Evolutionary conservation across 2,329 filamentous ascomycete genomes (phyloP).

Genomic region (Cercospora sesami): DNA sequence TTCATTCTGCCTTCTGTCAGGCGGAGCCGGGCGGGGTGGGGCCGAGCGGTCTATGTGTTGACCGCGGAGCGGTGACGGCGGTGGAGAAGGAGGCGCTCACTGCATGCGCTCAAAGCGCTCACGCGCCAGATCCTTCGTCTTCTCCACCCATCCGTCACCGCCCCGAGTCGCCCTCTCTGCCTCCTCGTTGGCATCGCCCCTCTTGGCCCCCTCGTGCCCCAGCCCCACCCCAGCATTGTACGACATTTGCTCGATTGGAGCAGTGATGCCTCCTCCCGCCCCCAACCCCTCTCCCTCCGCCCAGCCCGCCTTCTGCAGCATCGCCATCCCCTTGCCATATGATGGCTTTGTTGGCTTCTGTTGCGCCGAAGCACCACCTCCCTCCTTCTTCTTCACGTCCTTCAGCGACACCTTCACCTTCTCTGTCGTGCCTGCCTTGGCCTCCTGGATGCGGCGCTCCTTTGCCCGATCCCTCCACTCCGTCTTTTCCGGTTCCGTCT

Average conservation of each 20-base stretch:
- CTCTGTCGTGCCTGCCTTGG: conserved; percentile 43
- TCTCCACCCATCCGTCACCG: conserved; percentile 60
- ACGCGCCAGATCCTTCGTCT: conserved; percentile 65
- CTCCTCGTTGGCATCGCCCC: conserved; percentile 66
- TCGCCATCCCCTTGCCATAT: conserved; percentile 33
- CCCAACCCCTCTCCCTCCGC: conserved; percentile 65
- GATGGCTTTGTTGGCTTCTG: conserved; percentile 35
- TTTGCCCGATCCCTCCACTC: conserved; percentile 67
- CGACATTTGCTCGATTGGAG: conserved; percentile 63
- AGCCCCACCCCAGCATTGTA: conserved; percentile 70
- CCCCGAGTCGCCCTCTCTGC: conserved; percentile 60
- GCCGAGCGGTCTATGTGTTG: not conserved
- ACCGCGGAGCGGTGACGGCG: not conserved
- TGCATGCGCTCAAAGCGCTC: conserved; percentile 63
- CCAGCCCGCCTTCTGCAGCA: conserved; percentile 75
- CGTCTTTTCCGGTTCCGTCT: conserved; percentile 12
- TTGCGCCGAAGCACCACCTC: not conserved
- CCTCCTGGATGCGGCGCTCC: conserved; percentile 64
- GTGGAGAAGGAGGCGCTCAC: conserved; percentile 8
- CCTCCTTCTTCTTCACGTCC: conserved; percentile 19
- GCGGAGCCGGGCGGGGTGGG: not conserved
- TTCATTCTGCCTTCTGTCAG: not conserved
- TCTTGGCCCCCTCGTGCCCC: conserved; percentile 67
- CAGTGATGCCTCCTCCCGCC: conserved; percentile 59
- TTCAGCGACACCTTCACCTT: conserved; percentile 32